Percentiles rank a stretch among this genome's conserved stretches.
These are phyloP conservation scores for Decorospora gaudefroyi DNA, from an alignment of 2,329 filamentous ascomycete genomes.

Conservation along the genomic window DNA sequence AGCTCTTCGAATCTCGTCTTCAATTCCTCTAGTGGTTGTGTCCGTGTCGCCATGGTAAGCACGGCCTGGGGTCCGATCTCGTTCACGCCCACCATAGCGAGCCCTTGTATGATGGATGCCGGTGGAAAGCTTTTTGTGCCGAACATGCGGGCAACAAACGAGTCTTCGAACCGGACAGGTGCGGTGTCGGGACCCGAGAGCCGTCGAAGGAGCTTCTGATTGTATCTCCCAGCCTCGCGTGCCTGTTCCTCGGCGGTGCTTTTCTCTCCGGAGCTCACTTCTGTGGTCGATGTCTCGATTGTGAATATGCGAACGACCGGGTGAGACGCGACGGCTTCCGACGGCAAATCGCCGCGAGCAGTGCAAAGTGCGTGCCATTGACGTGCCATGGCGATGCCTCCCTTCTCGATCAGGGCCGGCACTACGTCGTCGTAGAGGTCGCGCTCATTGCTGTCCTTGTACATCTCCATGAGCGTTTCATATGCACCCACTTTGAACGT, in stretches of 20 bases:
- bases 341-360: constrained; percentile 46
- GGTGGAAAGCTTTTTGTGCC: constrained; percentile 75
- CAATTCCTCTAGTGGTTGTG: constrained; percentile 62
- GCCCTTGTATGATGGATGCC: constrained; percentile 70
- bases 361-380: constrained; percentile 51
- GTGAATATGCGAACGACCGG: constrained; percentile 39
- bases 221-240: constrained; percentile 23
- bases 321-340: constrained; percentile 34
- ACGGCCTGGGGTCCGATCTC: constrained; percentile 75
- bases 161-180: constrained; percentile 59
- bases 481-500: constrained; percentile 25
- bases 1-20: constrained; percentile 64
- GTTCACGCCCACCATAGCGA: constrained; percentile 71
- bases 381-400: constrained; percentile 32
- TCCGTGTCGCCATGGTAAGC: constrained; percentile 74
- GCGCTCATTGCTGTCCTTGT: constrained; percentile 43
- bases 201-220: constrained; percentile 41
- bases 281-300: constrained; percentile 27
- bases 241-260: constrained; percentile 10
- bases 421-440: constrained; percentile 52
- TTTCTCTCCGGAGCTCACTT: constrained; percentile 10
- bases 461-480: constrained; percentile 45
- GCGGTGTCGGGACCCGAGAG: constrained; percentile 51
- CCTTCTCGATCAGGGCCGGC: constrained; percentile 34
- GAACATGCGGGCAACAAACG: constrained; percentile 78